phyloP scores from a whole-genome alignment of 78 protist species.

The Dictyostelium firmibasis region DNA sequence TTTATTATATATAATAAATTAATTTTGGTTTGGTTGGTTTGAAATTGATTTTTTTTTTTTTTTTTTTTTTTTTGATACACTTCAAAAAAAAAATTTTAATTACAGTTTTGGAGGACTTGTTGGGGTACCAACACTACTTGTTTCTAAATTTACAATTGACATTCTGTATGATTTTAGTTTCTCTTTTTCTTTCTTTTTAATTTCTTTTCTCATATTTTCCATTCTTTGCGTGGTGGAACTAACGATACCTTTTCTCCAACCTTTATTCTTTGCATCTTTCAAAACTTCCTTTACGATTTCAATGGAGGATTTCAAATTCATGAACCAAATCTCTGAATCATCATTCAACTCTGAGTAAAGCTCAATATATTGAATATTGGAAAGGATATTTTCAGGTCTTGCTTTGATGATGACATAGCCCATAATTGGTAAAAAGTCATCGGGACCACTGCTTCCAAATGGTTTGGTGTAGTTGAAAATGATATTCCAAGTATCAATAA shows the following conservation, averaged over 20 bases:
- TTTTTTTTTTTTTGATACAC: background rate
- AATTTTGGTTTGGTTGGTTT: background rate
- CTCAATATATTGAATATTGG: constrained; percentile 66
- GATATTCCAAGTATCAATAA: constrained; percentile 74
- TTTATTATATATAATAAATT: background rate
- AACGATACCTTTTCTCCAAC: constrained; percentile 29
- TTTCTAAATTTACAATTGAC: background rate
- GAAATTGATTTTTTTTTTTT: background rate
- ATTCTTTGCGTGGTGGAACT: background rate
- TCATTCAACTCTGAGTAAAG: constrained; percentile 18
- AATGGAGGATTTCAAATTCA: constrained; percentile 69
- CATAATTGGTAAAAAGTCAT: constrained; percentile 76
- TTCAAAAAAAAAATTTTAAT: background rate
- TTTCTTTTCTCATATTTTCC: constrained; percentile 8
- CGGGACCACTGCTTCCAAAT: constrained; percentile 74
- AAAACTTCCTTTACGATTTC: constrained; percentile 48
- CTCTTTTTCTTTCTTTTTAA: constrained; percentile 18
- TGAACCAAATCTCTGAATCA: constrained; percentile 61
- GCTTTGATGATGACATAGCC: constrained; percentile 63
- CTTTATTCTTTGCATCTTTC: constrained; percentile 7
- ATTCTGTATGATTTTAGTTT: constrained; percentile 1
- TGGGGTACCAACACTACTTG: background rate
- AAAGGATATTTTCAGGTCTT: constrained; percentile 65
- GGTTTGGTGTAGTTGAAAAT: constrained; percentile 73
- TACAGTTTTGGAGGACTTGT: constrained; percentile 2